These are phyloP conservation scores for Citrus cavaleriei DNA, from an alignment of 345 rosid species.

Conservation along the genomic window DNA sequence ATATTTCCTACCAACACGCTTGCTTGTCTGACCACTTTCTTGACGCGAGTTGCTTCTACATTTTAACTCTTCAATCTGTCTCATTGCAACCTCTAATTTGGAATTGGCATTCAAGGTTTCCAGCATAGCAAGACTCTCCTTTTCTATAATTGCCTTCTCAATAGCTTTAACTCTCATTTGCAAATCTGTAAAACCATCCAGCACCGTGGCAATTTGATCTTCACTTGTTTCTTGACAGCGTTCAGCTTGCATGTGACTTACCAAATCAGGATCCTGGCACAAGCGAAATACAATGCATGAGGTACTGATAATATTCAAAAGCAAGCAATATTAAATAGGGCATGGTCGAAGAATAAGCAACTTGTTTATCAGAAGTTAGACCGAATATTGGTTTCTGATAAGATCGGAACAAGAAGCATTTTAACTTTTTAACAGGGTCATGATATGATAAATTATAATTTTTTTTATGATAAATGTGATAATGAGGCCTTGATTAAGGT, in stretches of 20 bases:
- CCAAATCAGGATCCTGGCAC: constrained; percentile 41
- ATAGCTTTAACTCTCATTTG: constrained; percentile 59
- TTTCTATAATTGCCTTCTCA: constrained; percentile 56
- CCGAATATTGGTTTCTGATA: background rate
- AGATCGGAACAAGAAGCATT: constrained; percentile 4
- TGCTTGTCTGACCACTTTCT: constrained; percentile 29
- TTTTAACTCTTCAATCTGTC: constrained; percentile 52
- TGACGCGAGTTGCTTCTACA: constrained; percentile 20
- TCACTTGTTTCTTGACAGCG: constrained; percentile 25
- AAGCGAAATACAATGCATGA: background rate
- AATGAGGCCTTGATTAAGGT: background rate
- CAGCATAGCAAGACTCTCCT: constrained; percentile 49
- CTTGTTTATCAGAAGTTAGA: constrained; percentile 1
- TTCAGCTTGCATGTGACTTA: constrained; percentile 24
- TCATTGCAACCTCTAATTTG: constrained; percentile 52
- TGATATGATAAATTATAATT: background rate
- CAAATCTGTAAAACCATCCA: constrained; percentile 37
- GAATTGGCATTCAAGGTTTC: constrained; percentile 50
- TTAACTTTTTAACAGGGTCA: background rate
- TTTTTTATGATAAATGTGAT: background rate
- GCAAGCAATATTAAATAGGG: background rate
- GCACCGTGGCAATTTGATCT: constrained; percentile 17
- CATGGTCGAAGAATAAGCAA: background rate
- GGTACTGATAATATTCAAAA: background rate
- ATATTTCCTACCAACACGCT: constrained; percentile 29